These are phyloP conservation scores for Ramaria sp. DNA, from an alignment of 768 basidiomycete species.

Conservation along the genomic window DNA sequence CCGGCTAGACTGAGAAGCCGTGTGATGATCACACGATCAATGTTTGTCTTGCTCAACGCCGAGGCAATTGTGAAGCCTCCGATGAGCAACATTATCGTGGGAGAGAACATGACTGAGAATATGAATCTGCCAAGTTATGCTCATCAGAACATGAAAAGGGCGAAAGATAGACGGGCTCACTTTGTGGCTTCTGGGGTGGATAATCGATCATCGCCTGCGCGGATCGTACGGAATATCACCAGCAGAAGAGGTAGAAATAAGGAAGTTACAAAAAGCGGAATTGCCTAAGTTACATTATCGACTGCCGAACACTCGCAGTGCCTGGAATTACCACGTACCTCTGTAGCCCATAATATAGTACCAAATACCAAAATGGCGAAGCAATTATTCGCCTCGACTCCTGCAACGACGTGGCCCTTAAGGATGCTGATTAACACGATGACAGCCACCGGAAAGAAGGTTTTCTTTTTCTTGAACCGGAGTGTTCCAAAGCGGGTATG, in stretches of 20 bases:
- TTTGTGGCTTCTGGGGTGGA: constrained; percentile 65
- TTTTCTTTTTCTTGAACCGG: constrained; percentile 40
- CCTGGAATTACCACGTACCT: constrained; percentile 38
- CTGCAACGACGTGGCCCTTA: constrained; percentile 46
- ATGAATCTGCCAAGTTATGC: constrained; percentile 49
- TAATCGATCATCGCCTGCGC: constrained; percentile 42
- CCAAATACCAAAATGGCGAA: constrained; percentile 84
- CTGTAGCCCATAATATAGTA: constrained; percentile 92
- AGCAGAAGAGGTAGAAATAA: constrained; percentile 80
- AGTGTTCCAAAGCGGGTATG: constrained; percentile 48
- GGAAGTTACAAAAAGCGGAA: constrained; percentile 96
- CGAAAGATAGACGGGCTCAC: constrained; percentile 30
- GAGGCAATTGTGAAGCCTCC: constrained; percentile 98
- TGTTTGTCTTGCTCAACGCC: constrained; percentile 89
- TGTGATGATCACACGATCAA: constrained; percentile 87
- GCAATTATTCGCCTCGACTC: constrained; percentile 72
- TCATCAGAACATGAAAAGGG: neutral
- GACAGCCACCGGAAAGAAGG: constrained; percentile 48
- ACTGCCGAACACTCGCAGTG: neutral
- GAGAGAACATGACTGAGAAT: constrained; percentile 93
- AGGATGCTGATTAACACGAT: constrained; percentile 49
- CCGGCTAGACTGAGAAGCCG: constrained; percentile 86
- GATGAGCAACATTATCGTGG: constrained; percentile 96
- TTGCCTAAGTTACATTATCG: constrained; percentile 46
- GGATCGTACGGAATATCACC: constrained; percentile 73